These are phyloP conservation scores for Leccinum pseudoinsigne DNA, from an alignment of 1,284 basidiomycete genomes.

Conservation along the genomic window DNA sequence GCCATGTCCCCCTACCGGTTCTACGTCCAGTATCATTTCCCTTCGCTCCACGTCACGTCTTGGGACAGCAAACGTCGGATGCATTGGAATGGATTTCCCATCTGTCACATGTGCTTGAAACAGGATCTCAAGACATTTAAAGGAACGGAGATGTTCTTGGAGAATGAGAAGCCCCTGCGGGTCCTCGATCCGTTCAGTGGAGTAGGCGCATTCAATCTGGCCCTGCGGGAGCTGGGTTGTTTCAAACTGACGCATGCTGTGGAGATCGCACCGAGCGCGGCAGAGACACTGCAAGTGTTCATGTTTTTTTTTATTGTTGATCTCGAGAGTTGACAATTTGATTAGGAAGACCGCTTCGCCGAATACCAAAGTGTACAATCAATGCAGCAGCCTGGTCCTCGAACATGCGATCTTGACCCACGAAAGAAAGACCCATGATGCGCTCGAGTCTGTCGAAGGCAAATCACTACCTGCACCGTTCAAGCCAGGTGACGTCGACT, in stretches of 20 bases:
- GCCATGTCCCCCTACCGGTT: constrained; percentile 54
- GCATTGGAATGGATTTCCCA: constrained; percentile 34
- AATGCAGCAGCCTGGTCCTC: constrained; percentile 63
- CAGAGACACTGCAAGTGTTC: constrained; percentile 54
- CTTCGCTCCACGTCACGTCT: constrained; percentile 36
- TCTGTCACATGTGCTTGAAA: constrained; percentile 49
- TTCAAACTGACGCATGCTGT: constrained; percentile 62
- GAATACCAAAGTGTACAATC: constrained; percentile 46
- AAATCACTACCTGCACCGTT: constrained; percentile 43
- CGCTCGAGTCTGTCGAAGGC: constrained; percentile 40
- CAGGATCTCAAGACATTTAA: constrained; percentile 35
- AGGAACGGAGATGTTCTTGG: constrained; percentile 33
- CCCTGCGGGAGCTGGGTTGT: constrained; percentile 50
- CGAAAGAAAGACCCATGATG: constrained; percentile 37
- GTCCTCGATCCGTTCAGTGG: constrained; percentile 68
- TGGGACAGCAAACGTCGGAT: constrained; percentile 42
- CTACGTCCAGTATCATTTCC: constrained; percentile 51
- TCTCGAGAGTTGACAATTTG: constrained; percentile 5
- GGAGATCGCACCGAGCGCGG: constrained; percentile 72
- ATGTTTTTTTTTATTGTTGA: constrained; percentile 1
- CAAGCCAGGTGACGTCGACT: constrained; percentile 53
- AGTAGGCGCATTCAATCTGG: constrained; percentile 61
- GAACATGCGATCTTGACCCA: constrained; percentile 52
- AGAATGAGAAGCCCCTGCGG: constrained; percentile 37
- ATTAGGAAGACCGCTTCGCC: constrained; percentile 46